phyloP scores from a whole-genome alignment of 768 basidiomycete genomes.

The Auricularia cornea region DNA sequence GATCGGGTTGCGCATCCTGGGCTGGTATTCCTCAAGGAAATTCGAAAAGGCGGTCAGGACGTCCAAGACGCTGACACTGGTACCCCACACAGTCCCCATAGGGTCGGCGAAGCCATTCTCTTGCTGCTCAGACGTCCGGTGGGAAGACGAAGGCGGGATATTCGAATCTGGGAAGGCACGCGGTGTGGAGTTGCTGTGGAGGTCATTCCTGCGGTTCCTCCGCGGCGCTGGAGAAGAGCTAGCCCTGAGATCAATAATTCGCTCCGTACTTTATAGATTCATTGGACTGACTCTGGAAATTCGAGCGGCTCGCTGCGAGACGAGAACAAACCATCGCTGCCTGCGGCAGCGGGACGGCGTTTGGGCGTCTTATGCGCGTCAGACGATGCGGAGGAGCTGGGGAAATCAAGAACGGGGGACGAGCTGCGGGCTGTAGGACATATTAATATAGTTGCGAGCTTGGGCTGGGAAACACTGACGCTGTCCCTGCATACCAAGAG shows the following conservation, averaged over 20 bases:
- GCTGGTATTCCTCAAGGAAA: slow-evolving; percentile 88
- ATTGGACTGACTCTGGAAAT: slow-evolving; percentile 54
- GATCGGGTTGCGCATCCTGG: slow-evolving; percentile 70
- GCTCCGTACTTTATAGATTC: too few relatives aligned
- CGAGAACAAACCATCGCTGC: slow-evolving; percentile 2
- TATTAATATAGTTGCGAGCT: slow-evolving; percentile 2
- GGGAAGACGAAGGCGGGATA: slow-evolving; percentile 51
- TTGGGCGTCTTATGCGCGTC: slow-evolving; percentile 31
- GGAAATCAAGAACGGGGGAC: slow-evolving; percentile 50
- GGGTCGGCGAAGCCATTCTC: slow-evolving; percentile 50
- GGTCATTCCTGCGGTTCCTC: slow-evolving; percentile 37
- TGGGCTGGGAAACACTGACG: neutral
- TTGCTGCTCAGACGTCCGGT: slow-evolving; percentile 57
- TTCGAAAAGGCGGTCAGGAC: slow-evolving; percentile 86
- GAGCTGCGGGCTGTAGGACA: slow-evolving; percentile 40
- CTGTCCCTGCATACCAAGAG: slow-evolving; percentile 43
- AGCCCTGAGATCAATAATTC: too few relatives aligned
- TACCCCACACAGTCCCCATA: slow-evolving; percentile 86
- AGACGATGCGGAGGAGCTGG: slow-evolving; percentile 46
- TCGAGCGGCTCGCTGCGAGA: slow-evolving; percentile 59
- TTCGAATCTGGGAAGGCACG: slow-evolving; percentile 29
- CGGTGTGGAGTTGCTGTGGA: slow-evolving; percentile 45
- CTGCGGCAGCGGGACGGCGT: slow-evolving; percentile 23
- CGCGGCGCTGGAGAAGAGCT: slow-evolving; percentile 29
- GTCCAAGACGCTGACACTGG: slow-evolving; percentile 84